Evolutionary conservation across 2,329 filamentous ascomycete genomes (phyloP), one percentile per base, ranked within the genome.

Genomic region (Fusarium sp.): DNA sequence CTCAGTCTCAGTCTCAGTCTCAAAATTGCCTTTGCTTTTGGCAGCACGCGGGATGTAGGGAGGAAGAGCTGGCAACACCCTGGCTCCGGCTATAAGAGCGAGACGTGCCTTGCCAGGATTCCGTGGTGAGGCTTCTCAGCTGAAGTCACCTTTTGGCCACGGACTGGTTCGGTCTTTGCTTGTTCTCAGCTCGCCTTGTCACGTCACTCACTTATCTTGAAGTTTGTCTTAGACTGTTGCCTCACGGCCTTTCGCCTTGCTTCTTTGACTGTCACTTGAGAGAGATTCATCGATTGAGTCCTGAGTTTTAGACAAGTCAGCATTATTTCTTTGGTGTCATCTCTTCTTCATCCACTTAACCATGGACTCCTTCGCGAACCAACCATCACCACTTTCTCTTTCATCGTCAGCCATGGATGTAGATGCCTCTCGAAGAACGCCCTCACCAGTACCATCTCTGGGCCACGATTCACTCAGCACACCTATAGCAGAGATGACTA

Each of bases 21-120:
- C 51, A 27, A 51, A 55, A 13, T 64, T 42, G 16, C 38, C 38
- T 55, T 71, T 72, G 46, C 69, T 68, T 71, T 69, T 50, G 9
- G 49, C 64, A 62, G 68, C 64, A 71, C 46, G 68, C 56, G 65
- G 44, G 23, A 64, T 71, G 68, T 71, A 70, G 58, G 68, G 68
- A 69, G 68, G 46, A 27, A 49, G 44, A 49, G 44, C 23, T 27
- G 14, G 23, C 23, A 27, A 16, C 23, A 49, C 44, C 44, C 44
- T 27, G 44, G 44, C 44, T 27, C 40, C 38, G 42, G 61, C 46
- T 70, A 70, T 70, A 70, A 70, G 67, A 68, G 46, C 64, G 64
- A 68, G 68, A 56, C 54, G 34, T 40, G 34, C 67, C 68, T 58
- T 20, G 27, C 20, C 64, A 25, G 49, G 54, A 44, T 46, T 44